Percentiles rank a stretch among this genome's conserved stretches.
Conservation (phyloP, 768 basidiomycete species). For the Clitopilus passeckerianus region DNA sequence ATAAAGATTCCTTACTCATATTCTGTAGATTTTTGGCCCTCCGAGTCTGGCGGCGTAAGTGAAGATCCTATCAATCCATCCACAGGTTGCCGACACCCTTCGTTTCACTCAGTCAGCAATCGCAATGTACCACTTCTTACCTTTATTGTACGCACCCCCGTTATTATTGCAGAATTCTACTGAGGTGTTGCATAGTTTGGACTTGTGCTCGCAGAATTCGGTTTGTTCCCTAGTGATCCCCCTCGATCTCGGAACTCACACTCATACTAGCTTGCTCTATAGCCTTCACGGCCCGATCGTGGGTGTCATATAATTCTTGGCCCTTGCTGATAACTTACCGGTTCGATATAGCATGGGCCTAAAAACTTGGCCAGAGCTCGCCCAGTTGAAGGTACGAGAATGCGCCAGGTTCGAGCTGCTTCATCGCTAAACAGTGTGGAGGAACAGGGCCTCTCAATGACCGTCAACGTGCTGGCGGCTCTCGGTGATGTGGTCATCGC, state of each 20-base stretch:
- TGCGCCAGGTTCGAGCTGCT: conserved; percentile 1
- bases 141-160: conserved; percentile 30
- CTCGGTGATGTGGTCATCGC: conserved; percentile 47
- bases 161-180: not conserved
- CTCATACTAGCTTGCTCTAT: not conserved
- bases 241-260: not conserved
- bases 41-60: conserved; percentile 40
- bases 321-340: conserved; percentile 1
- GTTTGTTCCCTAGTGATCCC: conserved; percentile 41
- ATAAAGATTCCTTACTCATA: not conserved
- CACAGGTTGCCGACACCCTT: not conserved
- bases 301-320: conserved; percentile 10
- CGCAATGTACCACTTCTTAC: conserved; percentile 36
- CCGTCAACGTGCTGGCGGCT: conserved; percentile 49
- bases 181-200: conserved; percentile 21
- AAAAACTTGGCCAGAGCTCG: conserved; percentile 38
- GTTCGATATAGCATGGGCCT: conserved; percentile 31
- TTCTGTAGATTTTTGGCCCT: conserved; percentile 33
- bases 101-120: conserved; percentile 39
- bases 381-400: conserved; percentile 29
- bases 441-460: conserved; percentile 46
- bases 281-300: conserved; percentile 48
- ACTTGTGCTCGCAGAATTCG: conserved; percentile 47
- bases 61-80: not conserved
- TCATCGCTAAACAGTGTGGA: conserved; percentile 1